Base-by-base conservation (phyloP, 768 basidiomycete genomes). In the Pleurotus giganteus region DNA sequence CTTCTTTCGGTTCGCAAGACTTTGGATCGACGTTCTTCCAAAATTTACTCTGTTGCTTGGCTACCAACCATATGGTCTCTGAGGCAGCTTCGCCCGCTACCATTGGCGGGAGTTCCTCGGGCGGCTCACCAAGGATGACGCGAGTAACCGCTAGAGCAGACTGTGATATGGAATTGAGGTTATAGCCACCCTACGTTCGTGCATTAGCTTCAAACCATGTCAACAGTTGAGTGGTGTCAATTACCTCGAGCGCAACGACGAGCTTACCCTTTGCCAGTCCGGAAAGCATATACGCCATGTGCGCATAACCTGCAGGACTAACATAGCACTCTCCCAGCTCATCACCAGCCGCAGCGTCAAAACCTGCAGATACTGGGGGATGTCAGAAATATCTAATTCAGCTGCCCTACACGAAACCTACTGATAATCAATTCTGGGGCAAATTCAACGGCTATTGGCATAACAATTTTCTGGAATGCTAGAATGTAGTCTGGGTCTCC, bases 391-490 rank as follows among this genome's bases (percentile, higher is more conserved):
- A n/a, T 36, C 37, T 11, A 28, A n/a, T n/a, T n/a, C n/a, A n/a
- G n/a, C n/a, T n/a, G n/a, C 15, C 7, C 27, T 53, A 17, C 29
- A 17, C 58, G 17, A 57, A 4, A 76, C 91, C 54, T 61, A 98
- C 97, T 92, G 59, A 98, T 94, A 4, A 99, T 93, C 3, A 98
- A 77, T 58, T 99, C 95, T 2, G 97, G 97, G 0, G 89, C 84
- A 67, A 98, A 99, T 70, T 99, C 97, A 69, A 94, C 82, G 0
- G 93, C 95, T 57, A 99, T 96, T 1, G 97, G 97, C 91, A 99
- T 94, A 28, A 98, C 81, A 42, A 98, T 81, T 63, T 88, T 87
- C 64, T 98, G 94, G 70, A 99, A 98, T 0, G 97, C 97, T 63
- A 95, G 88, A 17, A 99, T 80, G 63, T 99, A 99, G 65, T 99